Conservation (phyloP, 1,284 basidiomycete genomes). For the Tremellales sp. region DNA sequence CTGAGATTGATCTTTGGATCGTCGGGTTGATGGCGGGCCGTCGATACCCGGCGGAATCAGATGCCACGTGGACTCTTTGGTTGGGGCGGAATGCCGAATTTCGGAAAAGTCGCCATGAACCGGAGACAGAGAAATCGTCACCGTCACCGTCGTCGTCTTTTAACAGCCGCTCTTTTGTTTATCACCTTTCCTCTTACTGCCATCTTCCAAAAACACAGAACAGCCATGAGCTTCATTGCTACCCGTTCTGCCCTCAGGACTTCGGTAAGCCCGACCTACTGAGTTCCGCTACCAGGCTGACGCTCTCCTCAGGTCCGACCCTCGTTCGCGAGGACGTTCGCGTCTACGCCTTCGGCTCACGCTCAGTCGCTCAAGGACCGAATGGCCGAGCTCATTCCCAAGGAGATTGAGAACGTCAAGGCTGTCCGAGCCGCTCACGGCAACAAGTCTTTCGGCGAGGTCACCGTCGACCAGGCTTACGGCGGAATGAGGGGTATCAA, state of each 20-base stretch:
- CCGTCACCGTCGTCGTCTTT: too few species aligned
- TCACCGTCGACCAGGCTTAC: conserved; percentile 79
- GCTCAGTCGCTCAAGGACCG: conserved; percentile 83
- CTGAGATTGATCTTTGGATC: too few species aligned
- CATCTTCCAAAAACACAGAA: too few species aligned
- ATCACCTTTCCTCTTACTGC: background rate
- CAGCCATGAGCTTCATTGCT: conserved; percentile 33
- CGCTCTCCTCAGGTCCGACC: conserved; percentile 22
- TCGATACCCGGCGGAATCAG: too few species aligned
- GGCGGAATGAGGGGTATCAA: conserved; percentile 86
- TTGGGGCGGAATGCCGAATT: too few species aligned
- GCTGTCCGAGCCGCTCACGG: conserved; percentile 76
- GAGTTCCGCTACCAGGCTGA: background rate
- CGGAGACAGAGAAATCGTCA: too few species aligned
- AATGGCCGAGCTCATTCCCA: conserved; percentile 83
- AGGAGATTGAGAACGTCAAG: conserved; percentile 84
- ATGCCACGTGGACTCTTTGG: too few species aligned
- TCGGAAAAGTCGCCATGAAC: too few species aligned
- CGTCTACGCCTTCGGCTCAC: conserved; percentile 57
- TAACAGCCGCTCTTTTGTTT: too few species aligned
- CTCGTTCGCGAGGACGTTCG: conserved; percentile 45
- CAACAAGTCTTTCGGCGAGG: conserved; percentile 83
- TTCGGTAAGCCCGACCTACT: conserved; percentile 23
- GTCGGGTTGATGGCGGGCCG: too few species aligned
- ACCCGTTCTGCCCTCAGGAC: conserved; percentile 30